Evolutionary conservation across 208 protist genomes (phyloP), one percentile per base, ranked within the genome.

Genomic region (Leishmania arabica): DNA sequence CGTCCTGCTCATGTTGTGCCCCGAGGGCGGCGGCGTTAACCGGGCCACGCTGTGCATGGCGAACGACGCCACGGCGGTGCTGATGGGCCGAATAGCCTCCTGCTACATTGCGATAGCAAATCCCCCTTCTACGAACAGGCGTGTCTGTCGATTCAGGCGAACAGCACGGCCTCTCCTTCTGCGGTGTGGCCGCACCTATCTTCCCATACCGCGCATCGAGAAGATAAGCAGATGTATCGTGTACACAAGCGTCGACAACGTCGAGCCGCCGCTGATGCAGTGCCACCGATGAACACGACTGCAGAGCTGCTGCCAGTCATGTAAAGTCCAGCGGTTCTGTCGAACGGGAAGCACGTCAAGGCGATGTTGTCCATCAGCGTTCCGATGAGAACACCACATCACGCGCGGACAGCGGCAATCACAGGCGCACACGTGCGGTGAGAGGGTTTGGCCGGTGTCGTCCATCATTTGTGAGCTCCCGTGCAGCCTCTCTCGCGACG

Each of bases 341-440:
- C 80, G n/a, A 93, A 88, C 62, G 81, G 81, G 60, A 93, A 89
- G 78, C 90, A 91, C 77, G 78, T 89, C 54, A 93, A 93, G 88
- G 79, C 83, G 15, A 79, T 90, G 64, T 80, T 92, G 5, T 24
- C 37, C 15, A 5, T 42, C 21, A 24, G 15, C 24, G 45, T 34
- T 71, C 37, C 37, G n/a, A 66, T 5, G n/a, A 49, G 45, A 49
- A 49, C 45, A 49, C 45, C 6, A 49, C 45, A 49, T 54, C 11
- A 54, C 51, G 51, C 51, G 51, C 17, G 4, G 51, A 0, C 51
- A 54, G 51, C 11, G 5, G 51, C 13, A 13, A 54, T 21, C 45
- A 54, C 51, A 21, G 51, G 15, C 51, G 51, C 51, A 54, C 21
- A 21, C 51, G 51, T 54, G 51, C 51, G 51, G 17, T 54, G 51